These are phyloP conservation scores for Ophioceras dolichostomum DNA, from an alignment of 2,329 filamentous ascomycete species.

Conservation along the genomic window DNA sequence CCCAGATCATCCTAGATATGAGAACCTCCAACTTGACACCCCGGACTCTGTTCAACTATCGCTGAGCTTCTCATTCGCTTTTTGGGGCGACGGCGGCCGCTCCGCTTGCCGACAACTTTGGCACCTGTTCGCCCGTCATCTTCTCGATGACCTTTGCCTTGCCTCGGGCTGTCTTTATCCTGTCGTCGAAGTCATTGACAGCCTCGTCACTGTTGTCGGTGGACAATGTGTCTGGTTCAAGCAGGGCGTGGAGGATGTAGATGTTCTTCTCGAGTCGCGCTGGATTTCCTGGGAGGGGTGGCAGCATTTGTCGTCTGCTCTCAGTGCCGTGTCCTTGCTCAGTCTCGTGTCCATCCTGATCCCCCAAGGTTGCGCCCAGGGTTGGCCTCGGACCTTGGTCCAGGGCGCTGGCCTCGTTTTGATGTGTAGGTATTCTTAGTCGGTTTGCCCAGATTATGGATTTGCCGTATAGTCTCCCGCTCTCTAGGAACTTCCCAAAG, in stretches of 20 bases:
- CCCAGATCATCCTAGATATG: too few relatives aligned
- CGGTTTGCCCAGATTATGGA: conserved; percentile 76
- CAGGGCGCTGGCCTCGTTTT: conserved; percentile 2
- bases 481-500: conserved; percentile 80
- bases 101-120: too few relatives aligned
- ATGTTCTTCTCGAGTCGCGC: conserved; percentile 69
- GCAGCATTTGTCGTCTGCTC: conserved; percentile 18
- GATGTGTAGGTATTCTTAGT: conserved; percentile 33
- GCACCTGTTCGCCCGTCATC: conserved; percentile 39
- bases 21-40: too few relatives aligned
- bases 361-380: neutral
- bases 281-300: conserved; percentile 40
- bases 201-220: conserved; percentile 79
- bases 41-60: too few relatives aligned
- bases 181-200: conserved; percentile 84
- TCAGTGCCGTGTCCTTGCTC: neutral
- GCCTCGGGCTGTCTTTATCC: conserved; percentile 68
- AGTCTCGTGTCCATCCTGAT: neutral
- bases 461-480: conserved; percentile 67
- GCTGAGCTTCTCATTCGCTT: too few relatives aligned
- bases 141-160: conserved; percentile 80
- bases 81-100: too few relatives aligned
- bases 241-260: conserved; percentile 59
- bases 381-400: too few relatives aligned
- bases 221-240: conserved; percentile 65